A percentile compares a stretch with the other conserved stretches of the same genome.
Conservation (phyloP, 352 stramenopile genomes). For the Phytophthora hybrid region DNA sequence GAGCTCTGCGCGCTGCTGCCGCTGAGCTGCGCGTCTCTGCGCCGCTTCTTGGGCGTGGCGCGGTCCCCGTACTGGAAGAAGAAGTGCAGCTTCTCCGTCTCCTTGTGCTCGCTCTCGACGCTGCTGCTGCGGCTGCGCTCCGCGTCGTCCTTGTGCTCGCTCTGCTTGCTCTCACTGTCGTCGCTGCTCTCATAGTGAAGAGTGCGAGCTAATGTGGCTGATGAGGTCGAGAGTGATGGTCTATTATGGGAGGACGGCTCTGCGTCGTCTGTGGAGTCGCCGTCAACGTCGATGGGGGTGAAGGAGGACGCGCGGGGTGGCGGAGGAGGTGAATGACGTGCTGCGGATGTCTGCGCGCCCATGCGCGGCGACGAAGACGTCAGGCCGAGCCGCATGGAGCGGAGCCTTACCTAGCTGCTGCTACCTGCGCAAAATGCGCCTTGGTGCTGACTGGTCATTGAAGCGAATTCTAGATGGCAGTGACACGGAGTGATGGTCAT, state of each 20-base stretch:
- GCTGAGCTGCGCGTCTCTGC: background rate
- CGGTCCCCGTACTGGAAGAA: slow-evolving; percentile 33
- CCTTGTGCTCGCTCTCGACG: background rate
- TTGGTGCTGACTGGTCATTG: slow-evolving; percentile 15
- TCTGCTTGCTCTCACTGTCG: slow-evolving; percentile 29
- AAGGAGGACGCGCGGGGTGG: slow-evolving; percentile 19
- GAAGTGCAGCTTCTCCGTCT: slow-evolving; percentile 32
- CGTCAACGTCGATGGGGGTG: slow-evolving; percentile 41
- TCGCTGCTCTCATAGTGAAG: slow-evolving; percentile 29
- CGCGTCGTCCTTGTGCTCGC: slow-evolving; percentile 22
- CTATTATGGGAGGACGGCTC: slow-evolving; percentile 1
- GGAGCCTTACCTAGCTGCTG: background rate
- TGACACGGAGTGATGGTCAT: slow-evolving; percentile 23
- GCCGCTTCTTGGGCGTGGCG: slow-evolving; percentile 6
- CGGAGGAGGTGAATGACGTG: background rate
- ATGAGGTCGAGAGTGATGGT: slow-evolving; percentile 33
- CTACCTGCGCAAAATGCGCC: background rate
- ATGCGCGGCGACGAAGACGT: slow-evolving; percentile 13
- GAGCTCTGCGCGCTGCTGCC: slow-evolving; percentile 20
- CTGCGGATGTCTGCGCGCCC: background rate
- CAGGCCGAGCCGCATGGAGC: slow-evolving; percentile 40
- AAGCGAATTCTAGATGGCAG: slow-evolving; percentile 6
- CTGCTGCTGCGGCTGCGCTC: background rate
- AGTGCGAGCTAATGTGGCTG: background rate
- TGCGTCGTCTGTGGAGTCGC: slow-evolving; percentile 31